Evolutionary conservation across 768 basidiomycete genomes (phyloP), one percentile per base, ranked within the genome.

Genomic region (Mycena albidolilacea): DNA sequence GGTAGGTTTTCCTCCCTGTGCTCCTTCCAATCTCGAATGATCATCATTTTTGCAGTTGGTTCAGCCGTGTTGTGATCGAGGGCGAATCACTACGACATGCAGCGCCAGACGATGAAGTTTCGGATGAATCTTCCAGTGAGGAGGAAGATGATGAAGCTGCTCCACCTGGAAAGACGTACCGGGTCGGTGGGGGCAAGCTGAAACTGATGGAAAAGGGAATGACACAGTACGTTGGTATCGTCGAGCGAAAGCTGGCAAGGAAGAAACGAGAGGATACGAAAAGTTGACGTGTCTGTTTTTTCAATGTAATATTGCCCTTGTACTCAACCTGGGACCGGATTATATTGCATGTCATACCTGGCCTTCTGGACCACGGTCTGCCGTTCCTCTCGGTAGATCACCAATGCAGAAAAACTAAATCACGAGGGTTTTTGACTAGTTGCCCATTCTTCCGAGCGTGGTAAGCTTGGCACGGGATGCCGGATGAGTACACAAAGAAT

Each of bases 31-130:
- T 12, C 11, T 7, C 23, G 5, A 7, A 50, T 21, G 10, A 15
- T 54, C 35, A 62, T 64, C 14, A 17, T 11, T 50, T 7, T 15
- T 21, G 5, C 37, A 77, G 76, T 3, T 78, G 77, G 77, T 78
- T 78, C 59, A 78, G 77, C 58, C 76, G 77, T 21, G 76, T 75
- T 17, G 74, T 78, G 12, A 73, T 79, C n/a, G 78, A 79, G 67
- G 76, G 78, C 38, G 78, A 79, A 23, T 78, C 77, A 10, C 58
- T 76, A 10, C 57, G 72, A 57, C 75, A 78, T 52, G 79, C 81
- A 11, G 69, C 75, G 10, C 79, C 75, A 5, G 76, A 76, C 8
- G 80, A 78, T 7, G 75, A 74, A 8, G 77, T 70, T 12, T 81
- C 76, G 2, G 79, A 77, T 38, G 75, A 62, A 4, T 67, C 71